Percentiles rank a stretch among this genome's conserved stretches.
Evolutionary conservation across 306 rosid genomes (phyloP).

Genomic region (Fragaria nilgerrensis): DNA sequence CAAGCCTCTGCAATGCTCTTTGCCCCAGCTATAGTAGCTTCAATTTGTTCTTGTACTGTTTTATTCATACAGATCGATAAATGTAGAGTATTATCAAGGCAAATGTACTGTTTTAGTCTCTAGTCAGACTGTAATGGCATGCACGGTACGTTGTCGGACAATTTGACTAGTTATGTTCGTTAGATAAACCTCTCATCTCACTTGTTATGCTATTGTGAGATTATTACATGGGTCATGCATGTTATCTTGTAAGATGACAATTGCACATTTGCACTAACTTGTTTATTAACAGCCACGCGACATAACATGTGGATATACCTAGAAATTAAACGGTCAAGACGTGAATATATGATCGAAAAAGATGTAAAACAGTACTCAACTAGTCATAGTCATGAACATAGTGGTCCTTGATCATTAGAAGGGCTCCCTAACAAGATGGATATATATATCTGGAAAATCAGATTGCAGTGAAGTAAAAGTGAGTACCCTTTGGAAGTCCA

Average conservation of each 20-base stretch:
- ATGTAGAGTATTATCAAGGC: background rate
- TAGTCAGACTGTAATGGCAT: background rate
- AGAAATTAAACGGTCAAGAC: too few species aligned
- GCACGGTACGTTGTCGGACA: background rate
- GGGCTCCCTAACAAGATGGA: too few species aligned
- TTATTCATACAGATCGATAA: background rate
- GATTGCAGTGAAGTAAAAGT: background rate
- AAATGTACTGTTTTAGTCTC: background rate
- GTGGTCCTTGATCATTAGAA: too few species aligned
- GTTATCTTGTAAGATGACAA: too few species aligned
- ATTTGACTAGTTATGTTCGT: background rate
- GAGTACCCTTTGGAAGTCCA: background rate
- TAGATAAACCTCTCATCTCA: background rate
- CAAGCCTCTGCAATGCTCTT: conserved; percentile 24
- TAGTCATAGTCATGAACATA: too few species aligned
- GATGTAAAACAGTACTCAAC: too few species aligned
- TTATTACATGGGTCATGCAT: background rate
- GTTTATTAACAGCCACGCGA: too few species aligned
- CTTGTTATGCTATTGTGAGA: background rate
- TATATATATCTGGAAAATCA: too few species aligned
- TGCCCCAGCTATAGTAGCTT: conserved; percentile 24
- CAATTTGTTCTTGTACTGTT: conserved; percentile 34
- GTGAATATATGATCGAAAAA: too few species aligned
- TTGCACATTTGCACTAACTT: too few species aligned
- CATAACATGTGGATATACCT: too few species aligned